A percentile compares a stretch with the other conserved stretches of the same genome.
Conservation (phyloP, 129 eudicot species). For the Artemisia annua region DNA sequence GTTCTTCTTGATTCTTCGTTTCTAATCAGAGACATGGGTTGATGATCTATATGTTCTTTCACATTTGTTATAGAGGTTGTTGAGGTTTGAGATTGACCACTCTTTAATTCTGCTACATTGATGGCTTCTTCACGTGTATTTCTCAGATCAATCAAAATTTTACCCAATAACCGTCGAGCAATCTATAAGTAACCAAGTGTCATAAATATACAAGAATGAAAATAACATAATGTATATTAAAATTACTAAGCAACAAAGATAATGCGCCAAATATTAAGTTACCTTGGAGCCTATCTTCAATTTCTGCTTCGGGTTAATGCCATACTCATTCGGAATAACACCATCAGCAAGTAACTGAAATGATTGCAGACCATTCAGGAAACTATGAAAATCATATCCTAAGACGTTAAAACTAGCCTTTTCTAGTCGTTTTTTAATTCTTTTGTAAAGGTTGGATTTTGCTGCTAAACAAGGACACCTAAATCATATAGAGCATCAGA, state of each 20-base stretch:
- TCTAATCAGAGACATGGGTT: slow-evolving; percentile 42
- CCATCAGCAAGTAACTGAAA: slow-evolving; percentile 97
- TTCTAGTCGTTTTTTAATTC: background rate
- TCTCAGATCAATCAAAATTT: slow-evolving; percentile 86
- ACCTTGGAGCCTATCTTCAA: slow-evolving; percentile 98
- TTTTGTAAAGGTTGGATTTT: no score
- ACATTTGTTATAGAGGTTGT: slow-evolving; percentile 30
- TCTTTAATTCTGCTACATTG: slow-evolving; percentile 84
- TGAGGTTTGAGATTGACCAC: slow-evolving; percentile 41
- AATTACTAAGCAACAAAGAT: background rate
- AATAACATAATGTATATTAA: background rate
- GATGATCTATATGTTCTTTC: slow-evolving; percentile 65
- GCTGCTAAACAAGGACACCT: no score
- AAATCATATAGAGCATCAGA: background rate
- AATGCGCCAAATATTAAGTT: slow-evolving; percentile 11
- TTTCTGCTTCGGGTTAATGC: slow-evolving; percentile 92
- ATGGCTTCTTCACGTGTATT: slow-evolving; percentile 98
- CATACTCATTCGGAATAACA: slow-evolving; percentile 96
- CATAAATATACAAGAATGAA: background rate
- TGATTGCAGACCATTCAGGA: slow-evolving; percentile 22
- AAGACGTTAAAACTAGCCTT: slow-evolving; percentile 1
- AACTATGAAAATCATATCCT: background rate
- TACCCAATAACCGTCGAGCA: slow-evolving; percentile 95
- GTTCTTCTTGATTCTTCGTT: slow-evolving; percentile 59
- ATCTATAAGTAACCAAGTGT: slow-evolving; percentile 49